phyloP scores from a whole-genome alignment of 2,329 filamentous ascomycete genomes.

The Sporothrix sp. region DNA sequence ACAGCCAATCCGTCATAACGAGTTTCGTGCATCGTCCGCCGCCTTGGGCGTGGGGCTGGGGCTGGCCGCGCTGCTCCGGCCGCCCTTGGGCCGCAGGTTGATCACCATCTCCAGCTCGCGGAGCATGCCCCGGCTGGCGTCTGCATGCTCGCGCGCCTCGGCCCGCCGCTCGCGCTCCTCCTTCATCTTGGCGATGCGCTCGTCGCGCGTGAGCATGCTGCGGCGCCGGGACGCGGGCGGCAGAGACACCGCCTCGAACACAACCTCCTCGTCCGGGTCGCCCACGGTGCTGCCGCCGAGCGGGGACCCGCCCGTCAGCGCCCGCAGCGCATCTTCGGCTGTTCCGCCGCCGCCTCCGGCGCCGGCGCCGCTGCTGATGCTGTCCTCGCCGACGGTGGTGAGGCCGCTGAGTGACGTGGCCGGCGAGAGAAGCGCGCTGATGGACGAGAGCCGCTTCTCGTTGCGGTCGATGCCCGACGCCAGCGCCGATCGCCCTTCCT shows the following conservation, averaged over 20 bases:
- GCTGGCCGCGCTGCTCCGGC: background rate
- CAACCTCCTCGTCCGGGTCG: conserved; percentile 59
- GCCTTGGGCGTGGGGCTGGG: background rate
- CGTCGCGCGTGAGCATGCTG: conserved; percentile 67
- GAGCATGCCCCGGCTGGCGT: conserved; percentile 82
- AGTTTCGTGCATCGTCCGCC: conserved; percentile 5
- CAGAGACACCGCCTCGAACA: conserved; percentile 85
- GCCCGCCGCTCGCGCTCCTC: conserved; percentile 74
- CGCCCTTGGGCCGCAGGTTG: conserved; percentile 29
- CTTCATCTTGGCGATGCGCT: conserved; percentile 77
- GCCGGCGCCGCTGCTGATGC: too few relatives aligned
- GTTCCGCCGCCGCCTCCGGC: conserved; percentile 26
- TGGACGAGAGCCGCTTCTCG: conserved; percentile 57
- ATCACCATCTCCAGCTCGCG: conserved; percentile 89
- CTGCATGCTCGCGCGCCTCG: conserved; percentile 59
- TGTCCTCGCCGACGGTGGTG: conserved; percentile 46
- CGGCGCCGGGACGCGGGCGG: conserved; percentile 50
- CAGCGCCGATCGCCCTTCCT: conserved; percentile 74
- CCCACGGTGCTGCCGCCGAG: conserved; percentile 29
- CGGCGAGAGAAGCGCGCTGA: conserved; percentile 50
- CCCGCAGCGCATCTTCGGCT: conserved; percentile 56
- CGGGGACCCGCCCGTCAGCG: conserved; percentile 55
- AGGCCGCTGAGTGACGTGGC: conserved; percentile 57
- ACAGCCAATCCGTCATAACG: conserved; percentile 4
- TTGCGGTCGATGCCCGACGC: conserved; percentile 74